Evolutionary conservation across 1,284 basidiomycete species (phyloP).

Genomic region (Cutaneotrichosporon mucoides): DNA sequence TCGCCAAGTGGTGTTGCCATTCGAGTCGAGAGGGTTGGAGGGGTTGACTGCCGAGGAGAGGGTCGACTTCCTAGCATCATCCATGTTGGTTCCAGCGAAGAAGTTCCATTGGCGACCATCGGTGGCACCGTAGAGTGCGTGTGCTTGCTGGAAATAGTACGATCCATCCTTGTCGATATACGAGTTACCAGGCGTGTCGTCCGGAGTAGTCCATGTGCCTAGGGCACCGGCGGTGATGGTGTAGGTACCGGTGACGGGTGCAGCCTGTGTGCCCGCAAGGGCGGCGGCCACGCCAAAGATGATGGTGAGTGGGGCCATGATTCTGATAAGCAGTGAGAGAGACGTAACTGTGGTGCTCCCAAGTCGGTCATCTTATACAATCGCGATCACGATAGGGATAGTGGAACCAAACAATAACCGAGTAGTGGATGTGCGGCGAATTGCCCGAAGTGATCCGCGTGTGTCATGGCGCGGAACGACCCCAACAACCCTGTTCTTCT

Average conservation of each 20-base stretch:
- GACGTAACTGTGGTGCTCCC: too few species aligned
- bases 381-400: too few species aligned
- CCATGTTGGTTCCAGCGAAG: constrained; percentile 7
- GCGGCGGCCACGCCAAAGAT: too few species aligned
- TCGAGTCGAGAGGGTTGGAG: constrained; percentile 9
- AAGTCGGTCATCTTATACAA: too few species aligned
- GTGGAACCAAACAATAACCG: too few species aligned
- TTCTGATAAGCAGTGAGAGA: too few species aligned
- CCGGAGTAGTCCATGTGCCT: constrained; percentile 2
- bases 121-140: constrained; percentile 5
- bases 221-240: constrained; percentile 1
- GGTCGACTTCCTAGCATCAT: not conserved
- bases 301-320: too few species aligned
- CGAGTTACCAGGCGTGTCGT: constrained; percentile 10
- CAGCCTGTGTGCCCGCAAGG: too few species aligned
- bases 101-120: constrained; percentile 10
- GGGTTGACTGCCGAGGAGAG: constrained; percentile 6
- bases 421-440: too few species aligned
- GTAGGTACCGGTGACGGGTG: not conserved
- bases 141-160: constrained; percentile 9
- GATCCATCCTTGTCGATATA: constrained; percentile 13
- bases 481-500: too few species aligned
- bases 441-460: too few species aligned
- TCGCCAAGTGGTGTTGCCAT: constrained; percentile 15
- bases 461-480: too few species aligned